A percentile compares a stretch with the other conserved stretches of the same genome.
Conservation (phyloP, 805 yeast species). For the Starmerella tilneyi region DNA sequence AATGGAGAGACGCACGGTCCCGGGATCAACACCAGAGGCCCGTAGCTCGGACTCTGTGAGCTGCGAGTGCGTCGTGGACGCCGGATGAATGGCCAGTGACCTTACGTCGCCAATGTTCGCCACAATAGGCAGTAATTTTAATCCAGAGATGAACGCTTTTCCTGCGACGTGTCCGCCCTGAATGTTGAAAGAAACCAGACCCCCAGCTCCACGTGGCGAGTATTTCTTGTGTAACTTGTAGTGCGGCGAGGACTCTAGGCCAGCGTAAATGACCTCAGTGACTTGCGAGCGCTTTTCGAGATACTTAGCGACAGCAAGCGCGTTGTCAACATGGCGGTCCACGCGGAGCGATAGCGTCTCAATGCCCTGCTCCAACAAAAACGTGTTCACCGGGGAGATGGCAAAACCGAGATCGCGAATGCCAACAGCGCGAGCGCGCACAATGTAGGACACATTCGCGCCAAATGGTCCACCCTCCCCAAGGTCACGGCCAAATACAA, state of each 20-base stretch:
- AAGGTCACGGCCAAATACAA: conserved; percentile 67
- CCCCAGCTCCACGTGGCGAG: conserved; percentile 71
- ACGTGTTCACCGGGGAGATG: conserved; percentile 78
- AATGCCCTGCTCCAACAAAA: conserved; percentile 79
- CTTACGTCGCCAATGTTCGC: conserved; percentile 97
- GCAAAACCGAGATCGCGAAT: conserved; percentile 83
- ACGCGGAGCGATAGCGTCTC: conserved; percentile 90
- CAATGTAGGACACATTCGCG: conserved; percentile 19
- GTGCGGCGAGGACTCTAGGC: conserved; percentile 65
- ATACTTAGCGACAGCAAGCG: conserved; percentile 67
- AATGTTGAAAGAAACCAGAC: conserved; percentile 82
- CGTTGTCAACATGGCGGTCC: conserved; percentile 81
- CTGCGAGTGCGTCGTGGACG: conserved; percentile 92
- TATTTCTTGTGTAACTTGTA: conserved; percentile 80
- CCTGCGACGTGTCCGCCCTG: conserved; percentile 62
- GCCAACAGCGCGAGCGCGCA: conserved; percentile 24
- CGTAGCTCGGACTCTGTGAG: conserved; percentile 67
- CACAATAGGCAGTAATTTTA: conserved; percentile 79
- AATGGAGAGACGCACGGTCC: conserved; percentile 75
- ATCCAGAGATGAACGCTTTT: conserved; percentile 70
- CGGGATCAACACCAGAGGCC: conserved; percentile 80
- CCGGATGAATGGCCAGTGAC: conserved; percentile 91
- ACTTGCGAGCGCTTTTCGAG: conserved; percentile 59
- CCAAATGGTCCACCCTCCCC: conserved; percentile 14
- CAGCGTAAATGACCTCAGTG: conserved; percentile 86